Base-by-base conservation (phyloP, 306 rosid genomes). In the Casuarina cunninghamiana region DNA sequence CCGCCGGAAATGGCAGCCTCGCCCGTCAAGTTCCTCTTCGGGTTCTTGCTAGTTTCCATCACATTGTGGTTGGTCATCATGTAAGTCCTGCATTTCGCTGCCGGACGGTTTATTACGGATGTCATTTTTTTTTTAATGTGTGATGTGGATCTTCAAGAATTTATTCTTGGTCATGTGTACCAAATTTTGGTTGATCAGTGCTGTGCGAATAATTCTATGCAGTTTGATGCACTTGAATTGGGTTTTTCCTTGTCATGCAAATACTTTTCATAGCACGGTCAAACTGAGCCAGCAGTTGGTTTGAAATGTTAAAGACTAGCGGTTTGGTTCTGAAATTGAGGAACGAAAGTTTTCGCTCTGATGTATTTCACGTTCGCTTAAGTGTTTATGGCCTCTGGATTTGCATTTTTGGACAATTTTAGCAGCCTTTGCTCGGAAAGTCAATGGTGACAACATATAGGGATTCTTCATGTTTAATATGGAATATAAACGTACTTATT, bases 1-100 rank as follows among this genome's bases (percentile, higher is more conserved):
- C 68, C 49, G 61, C 26, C 71, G 54, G 63, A 78, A 83, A 95
- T 95, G 99, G 97, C 93, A 45, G 96, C 90, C 77, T 89, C 97
- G 55, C 91, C 97, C n/a, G 91, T 90, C 80, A 88, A 89, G 74
- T 89, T 92, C 82, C 93, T 95, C 84, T 93, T 87, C 69, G 91
- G 91, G 12, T 90, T 95, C 88, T 75, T 91, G 90, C 66, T 92
- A 8, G 75, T 93, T 76, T 91, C 94, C 48, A 81, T 93, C 85
- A 86, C 90, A 60, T 80, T 91, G 82, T 95, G 97, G 97, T 77
- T 95, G 53, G 46, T 91, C 67, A 91, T 93, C 93, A 90, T 91
- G 99, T 95, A 85, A 86, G 95, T 84, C 62, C 66, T 42, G 17
- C n/a, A 70, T 71, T 73, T 17, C 35, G 41, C 26, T 75, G 32